phyloP scores from a whole-genome alignment of 2,329 filamentous ascomycete genomes.

The Alternaria brassicicola region DNA sequence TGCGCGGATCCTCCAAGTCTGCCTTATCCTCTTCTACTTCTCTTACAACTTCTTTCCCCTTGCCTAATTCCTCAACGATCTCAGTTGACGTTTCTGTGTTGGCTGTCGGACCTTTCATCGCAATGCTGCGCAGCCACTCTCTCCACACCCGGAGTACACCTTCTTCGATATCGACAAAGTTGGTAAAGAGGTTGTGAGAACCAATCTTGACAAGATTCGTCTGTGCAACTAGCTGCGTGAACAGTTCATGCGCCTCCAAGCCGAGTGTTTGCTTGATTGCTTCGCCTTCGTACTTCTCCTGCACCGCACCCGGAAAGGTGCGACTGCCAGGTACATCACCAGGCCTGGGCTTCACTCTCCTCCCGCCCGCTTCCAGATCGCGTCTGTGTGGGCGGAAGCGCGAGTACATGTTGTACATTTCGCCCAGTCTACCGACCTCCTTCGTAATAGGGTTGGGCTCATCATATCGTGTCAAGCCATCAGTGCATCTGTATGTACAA shows the following conservation, averaged over 20 bases:
- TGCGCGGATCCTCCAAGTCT: conserved; percentile 32
- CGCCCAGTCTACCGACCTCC: conserved; percentile 49
- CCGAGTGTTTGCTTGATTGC: conserved; percentile 65
- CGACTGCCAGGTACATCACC: conserved; percentile 57
- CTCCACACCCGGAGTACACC: conserved; percentile 73
- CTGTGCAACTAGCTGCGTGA: conserved; percentile 74
- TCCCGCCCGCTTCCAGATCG: conserved; percentile 53
- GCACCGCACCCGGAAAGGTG: conserved; percentile 42
- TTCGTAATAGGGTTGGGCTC: conserved; percentile 39
- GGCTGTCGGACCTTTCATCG: conserved; percentile 25
- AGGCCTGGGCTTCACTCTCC: conserved; percentile 50
- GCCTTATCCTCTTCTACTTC: conserved; percentile 19
- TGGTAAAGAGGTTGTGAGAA: conserved; percentile 65
- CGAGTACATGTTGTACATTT: conserved; percentile 67
- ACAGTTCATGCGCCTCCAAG: conserved; percentile 72
- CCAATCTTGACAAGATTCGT: conserved; percentile 72
- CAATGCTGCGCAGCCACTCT: conserved; percentile 67
- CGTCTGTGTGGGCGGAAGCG: conserved; percentile 70
- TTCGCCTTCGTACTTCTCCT: conserved; percentile 46
- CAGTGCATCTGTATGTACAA: conserved; percentile 71
- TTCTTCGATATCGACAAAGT: conserved; percentile 70
- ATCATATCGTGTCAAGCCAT: conserved; percentile 59
- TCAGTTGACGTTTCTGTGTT: conserved; percentile 18
- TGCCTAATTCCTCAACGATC: conserved; percentile 31
- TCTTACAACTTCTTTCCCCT: conserved; percentile 25